Percentiles rank a stretch among this genome's conserved stretches.
Conservation (phyloP, 108 stramenopile genomes). For the Craspedostauros australis region DNA sequence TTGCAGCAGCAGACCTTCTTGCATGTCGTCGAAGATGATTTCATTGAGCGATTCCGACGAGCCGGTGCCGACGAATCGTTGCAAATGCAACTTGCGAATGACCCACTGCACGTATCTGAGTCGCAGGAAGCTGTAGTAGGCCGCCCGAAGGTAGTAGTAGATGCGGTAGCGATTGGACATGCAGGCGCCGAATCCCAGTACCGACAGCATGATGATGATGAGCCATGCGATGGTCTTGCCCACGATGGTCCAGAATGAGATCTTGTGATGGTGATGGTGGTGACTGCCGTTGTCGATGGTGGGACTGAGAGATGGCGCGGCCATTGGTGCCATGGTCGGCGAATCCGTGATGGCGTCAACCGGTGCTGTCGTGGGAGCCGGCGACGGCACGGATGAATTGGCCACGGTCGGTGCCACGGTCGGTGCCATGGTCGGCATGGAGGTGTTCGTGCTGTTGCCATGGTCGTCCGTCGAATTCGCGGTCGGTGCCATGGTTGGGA, state of each 20-base stretch:
- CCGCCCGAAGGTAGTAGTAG: conserved; percentile 36
- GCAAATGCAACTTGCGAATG: conserved; percentile 11
- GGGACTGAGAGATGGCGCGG: conserved; percentile 5
- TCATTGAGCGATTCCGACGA: conserved; percentile 18
- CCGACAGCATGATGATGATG: conserved; percentile 20
- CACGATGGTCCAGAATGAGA: conserved; percentile 22
- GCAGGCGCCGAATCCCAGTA: conserved; percentile 47
- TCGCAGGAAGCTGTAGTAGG: conserved; percentile 30
- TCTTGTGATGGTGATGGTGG: conserved; percentile 11
- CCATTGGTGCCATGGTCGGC: conserved; percentile 11
- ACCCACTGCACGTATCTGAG: conserved; percentile 16
- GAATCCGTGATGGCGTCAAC: background rate
- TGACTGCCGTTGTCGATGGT: conserved; percentile 7
- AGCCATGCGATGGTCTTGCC: conserved; percentile 36
- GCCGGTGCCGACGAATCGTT: conserved; percentile 6
- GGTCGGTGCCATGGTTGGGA: conserved; percentile 5
- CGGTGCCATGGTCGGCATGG: conserved; percentile 12
- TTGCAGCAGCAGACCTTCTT: conserved; percentile 40
- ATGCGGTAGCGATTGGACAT: conserved; percentile 57
- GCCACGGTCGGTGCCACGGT: conserved; percentile 3
- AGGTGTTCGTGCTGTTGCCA: conserved; percentile 1
- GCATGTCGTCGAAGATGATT: conserved; percentile 45
- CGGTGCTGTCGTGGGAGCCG: conserved; percentile 7
- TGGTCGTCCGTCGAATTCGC: background rate
- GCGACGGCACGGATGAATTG: conserved; percentile 12